A percentile compares a stretch with the other conserved stretches of the same genome.
Conservation (phyloP, 2,329 filamentous ascomycete genomes). For the Pyricularia sp. region DNA sequence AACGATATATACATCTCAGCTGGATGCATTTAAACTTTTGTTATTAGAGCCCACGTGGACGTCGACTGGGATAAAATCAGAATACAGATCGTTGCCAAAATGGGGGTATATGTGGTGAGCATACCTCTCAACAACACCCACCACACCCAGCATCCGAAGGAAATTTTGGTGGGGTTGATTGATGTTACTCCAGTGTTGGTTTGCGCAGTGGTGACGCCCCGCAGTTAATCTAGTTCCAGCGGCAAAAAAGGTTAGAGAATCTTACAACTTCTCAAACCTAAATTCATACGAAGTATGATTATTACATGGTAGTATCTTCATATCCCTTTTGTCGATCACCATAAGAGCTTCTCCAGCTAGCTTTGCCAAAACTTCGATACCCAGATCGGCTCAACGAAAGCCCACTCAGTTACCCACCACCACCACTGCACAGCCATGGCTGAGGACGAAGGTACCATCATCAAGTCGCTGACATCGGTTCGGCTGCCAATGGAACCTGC, state of each 20-base stretch:
- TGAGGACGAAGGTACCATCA: neutral
- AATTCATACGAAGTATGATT: neutral
- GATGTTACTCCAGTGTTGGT: neutral
- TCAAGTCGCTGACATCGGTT: conserved; percentile 37
- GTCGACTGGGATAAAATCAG: no score
- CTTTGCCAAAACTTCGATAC: neutral
- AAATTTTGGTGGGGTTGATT: neutral
- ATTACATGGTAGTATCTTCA: neutral
- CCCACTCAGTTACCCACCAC: neutral
- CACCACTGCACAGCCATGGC: neutral
- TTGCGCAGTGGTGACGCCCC: neutral
- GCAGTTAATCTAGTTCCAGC: neutral
- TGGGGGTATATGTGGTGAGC: neutral
- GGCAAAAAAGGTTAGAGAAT: neutral
- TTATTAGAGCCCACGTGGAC: neutral
- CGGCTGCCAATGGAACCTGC: conserved; percentile 62
- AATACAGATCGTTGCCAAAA: neutral
- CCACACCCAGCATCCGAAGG: neutral
- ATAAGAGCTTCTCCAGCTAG: neutral
- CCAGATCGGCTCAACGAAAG: neutral
- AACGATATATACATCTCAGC: neutral
- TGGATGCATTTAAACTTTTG: neutral
- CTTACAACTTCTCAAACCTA: neutral
- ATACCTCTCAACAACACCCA: neutral
- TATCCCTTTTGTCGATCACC: neutral